Evolutionary conservation across 169 alveolate genomes (phyloP).

Genomic region (Babesia gibsoni): DNA sequence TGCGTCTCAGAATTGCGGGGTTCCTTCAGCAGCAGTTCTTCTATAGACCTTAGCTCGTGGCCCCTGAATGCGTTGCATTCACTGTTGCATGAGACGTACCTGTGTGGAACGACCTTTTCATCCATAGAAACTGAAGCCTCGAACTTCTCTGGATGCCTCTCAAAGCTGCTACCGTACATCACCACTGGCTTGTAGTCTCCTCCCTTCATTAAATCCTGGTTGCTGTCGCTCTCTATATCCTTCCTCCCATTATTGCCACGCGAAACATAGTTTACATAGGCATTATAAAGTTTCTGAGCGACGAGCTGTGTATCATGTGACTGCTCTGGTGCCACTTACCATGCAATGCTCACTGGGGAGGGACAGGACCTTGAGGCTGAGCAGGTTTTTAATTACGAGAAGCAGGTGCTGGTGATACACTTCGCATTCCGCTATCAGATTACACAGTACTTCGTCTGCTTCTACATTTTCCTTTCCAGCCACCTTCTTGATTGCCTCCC

Average conservation of each 20-base stretch:
- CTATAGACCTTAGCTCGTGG: conserved; percentile 58
- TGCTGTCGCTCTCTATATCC: neutral
- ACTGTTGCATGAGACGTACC: neutral
- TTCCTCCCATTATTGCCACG: conserved; percentile 14
- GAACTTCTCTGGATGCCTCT: conserved; percentile 39
- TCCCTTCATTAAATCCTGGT: neutral
- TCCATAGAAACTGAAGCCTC: conserved; percentile 39
- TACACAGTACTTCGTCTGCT: conserved; percentile 14
- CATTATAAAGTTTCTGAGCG: conserved; percentile 53
- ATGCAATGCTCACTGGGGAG: conserved; percentile 23
- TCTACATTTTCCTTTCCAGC: neutral
- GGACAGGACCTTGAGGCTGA: conserved; percentile 41
- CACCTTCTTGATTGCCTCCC: neutral
- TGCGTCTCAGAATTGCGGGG: conserved; percentile 8
- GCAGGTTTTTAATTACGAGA: conserved; percentile 26
- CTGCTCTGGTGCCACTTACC: conserved; percentile 5
- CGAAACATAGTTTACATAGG: conserved; percentile 61
- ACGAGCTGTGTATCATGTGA: neutral
- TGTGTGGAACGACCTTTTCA: conserved; percentile 48
- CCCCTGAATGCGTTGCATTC: conserved; percentile 15
- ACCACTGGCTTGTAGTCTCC: neutral
- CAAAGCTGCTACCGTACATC: conserved; percentile 21
- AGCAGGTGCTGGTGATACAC: conserved; percentile 22
- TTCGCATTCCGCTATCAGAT: conserved; percentile 16
- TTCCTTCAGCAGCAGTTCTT: conserved; percentile 34